These are phyloP conservation scores for Ajuga chamaepitys DNA, from an alignment of 257 asterid genomes.

Conservation along the genomic window DNA sequence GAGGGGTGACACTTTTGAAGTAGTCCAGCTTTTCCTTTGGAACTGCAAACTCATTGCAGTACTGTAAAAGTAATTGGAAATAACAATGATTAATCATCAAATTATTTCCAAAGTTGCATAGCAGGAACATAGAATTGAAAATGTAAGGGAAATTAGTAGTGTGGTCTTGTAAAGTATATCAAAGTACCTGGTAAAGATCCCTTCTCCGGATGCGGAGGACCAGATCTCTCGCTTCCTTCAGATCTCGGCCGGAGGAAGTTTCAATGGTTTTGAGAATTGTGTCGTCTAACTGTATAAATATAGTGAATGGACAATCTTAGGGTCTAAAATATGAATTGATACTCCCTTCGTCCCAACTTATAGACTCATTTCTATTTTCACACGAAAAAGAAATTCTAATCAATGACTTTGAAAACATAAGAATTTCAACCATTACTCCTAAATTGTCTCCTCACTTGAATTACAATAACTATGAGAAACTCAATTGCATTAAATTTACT, in stretches of 20 bases:
- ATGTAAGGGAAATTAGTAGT: neutral
- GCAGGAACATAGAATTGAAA: neutral
- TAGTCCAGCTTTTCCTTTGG: slow-evolving; percentile 63
- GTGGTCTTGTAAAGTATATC: neutral
- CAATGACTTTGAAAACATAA: too few relatives aligned
- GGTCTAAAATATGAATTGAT: neutral
- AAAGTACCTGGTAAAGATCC: slow-evolving; percentile 77
- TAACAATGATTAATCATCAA: neutral
- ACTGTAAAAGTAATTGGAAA: slow-evolving; percentile 38
- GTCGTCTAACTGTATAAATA: slow-evolving; percentile 68
- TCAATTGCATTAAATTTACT: too few relatives aligned
- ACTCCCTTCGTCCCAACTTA: too few relatives aligned
- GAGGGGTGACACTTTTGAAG: slow-evolving; percentile 61
- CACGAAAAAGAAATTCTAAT: too few relatives aligned
- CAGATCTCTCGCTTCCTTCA: slow-evolving; percentile 83
- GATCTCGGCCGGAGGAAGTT: slow-evolving; percentile 49
- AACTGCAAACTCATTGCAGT: slow-evolving; percentile 84
- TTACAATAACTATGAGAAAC: too few relatives aligned
- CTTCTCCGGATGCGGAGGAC: slow-evolving; percentile 70
- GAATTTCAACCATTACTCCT: too few relatives aligned
- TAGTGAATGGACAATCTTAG: slow-evolving; percentile 1
- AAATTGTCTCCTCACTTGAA: too few relatives aligned
- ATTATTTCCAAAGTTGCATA: neutral
- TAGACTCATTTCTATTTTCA: too few relatives aligned
- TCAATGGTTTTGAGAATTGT: slow-evolving; percentile 72